Evolutionary conservation across 345 rosid species (phyloP), one percentile per base, ranked within the genome.

Genomic region (Gossypium longicalyx): DNA sequence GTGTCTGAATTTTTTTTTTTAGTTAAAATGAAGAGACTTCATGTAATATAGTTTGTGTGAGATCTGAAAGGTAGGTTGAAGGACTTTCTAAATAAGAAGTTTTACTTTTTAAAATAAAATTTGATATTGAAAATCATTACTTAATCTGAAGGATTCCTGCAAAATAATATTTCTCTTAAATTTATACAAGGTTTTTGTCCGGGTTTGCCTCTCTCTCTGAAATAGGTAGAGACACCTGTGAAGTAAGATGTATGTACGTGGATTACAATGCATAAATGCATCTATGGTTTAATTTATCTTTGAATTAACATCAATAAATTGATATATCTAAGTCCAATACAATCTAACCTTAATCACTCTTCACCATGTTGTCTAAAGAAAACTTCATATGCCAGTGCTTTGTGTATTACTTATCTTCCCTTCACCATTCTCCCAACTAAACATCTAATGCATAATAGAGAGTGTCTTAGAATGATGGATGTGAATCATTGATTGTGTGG

Each of bases 181-280:
- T 67, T 12, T 67, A 13, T 45, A 22, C 52, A 65, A 43, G 51
- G 69, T 10, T 66, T 20, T n/a, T 43, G 52, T 20, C 27, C 48
- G n/a, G 17, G 52, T 12, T 45, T 45, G 38, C 49, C 34, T 67
- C 53, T 67, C 4, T 61, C 12, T 67, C 8, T 38, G 12, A 20
- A 67, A 47, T 47, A 22, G 16, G 17, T 45, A 47, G 38, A 67
- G 20, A 43, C 15, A 29, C 38, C 17, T 12, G 41, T 22, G 12
- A 67, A 23, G 38, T 2, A 23, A 47, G n/a, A 67, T 47, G 17
- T 23, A 48, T 47, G 4, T 27, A 23, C 20, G 23, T 22, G 19
- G 20, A 45, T 67, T 67, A 23, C 71, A 66, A 67, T 47, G 71
- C 56, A 47, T 67, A 25, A 49, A 4, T 49, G 58, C 59, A 49